Evolutionary conservation across 371 early-diverging fungal genomes (phyloP).

Genomic region (Apophysomyces elegans): DNA sequence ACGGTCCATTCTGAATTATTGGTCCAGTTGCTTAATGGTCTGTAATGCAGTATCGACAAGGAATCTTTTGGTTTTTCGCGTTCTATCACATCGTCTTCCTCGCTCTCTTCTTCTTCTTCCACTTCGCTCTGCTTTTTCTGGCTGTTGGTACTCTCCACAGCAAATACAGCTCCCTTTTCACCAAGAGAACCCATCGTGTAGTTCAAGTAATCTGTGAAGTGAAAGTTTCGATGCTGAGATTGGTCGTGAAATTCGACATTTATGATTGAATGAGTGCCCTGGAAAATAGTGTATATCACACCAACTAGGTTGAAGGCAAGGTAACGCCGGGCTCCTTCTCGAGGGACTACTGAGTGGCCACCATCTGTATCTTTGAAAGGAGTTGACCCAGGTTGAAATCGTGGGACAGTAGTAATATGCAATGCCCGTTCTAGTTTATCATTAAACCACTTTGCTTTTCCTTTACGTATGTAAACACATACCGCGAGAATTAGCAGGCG

Average conservation of each 20-base stretch:
- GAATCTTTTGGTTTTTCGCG: slow-evolving; percentile 25
- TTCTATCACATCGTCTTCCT: slow-evolving; percentile 27
- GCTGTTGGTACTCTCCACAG: slow-evolving; percentile 42
- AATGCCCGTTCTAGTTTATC: background rate
- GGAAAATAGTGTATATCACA: slow-evolving; percentile 71
- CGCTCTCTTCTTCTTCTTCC: slow-evolving; percentile 17
- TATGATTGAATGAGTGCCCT: slow-evolving; percentile 71
- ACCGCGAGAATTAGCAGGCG: background rate
- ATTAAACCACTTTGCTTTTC: background rate
- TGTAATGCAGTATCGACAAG: slow-evolving; percentile 64
- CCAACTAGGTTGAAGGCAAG: slow-evolving; percentile 85
- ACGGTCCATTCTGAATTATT: slow-evolving; percentile 80
- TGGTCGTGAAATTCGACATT: slow-evolving; percentile 91
- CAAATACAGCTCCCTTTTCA: slow-evolving; percentile 78
- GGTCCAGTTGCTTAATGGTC: slow-evolving; percentile 67
- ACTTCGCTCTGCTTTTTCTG: slow-evolving; percentile 23
- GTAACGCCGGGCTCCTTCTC: slow-evolving; percentile 67
- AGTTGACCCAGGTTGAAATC: slow-evolving; percentile 68
- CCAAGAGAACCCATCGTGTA: slow-evolving; percentile 78
- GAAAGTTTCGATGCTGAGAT: slow-evolving; percentile 71
- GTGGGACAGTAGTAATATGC: slow-evolving; percentile 30
- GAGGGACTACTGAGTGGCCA: slow-evolving; percentile 41
- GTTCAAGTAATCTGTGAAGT: slow-evolving; percentile 78
- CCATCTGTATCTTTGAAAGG: slow-evolving; percentile 33
- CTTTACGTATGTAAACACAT: background rate